Conservation (phyloP, 176 grass and related monocot species). For the Phoenix dactylifera region DNA sequence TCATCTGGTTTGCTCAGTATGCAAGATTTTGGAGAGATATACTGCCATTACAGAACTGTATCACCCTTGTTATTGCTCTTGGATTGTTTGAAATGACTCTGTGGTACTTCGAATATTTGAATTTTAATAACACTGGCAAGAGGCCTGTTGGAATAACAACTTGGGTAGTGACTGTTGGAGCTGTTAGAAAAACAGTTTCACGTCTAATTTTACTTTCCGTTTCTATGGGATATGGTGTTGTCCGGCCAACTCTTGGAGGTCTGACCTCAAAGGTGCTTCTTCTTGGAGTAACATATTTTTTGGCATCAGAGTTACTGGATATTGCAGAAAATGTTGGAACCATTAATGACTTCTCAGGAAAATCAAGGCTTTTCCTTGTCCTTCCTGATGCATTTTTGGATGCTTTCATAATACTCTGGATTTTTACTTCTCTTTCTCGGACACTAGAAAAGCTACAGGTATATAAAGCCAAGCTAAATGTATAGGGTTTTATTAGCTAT, state of each 20-base stretch:
- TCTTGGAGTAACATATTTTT: conserved; percentile 94
- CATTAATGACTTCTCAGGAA: conserved; percentile 96
- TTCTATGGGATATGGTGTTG: conserved; percentile 98
- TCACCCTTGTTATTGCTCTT: conserved; percentile 85
- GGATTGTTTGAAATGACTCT: conserved; percentile 96
- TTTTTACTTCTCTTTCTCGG: conserved; percentile 93
- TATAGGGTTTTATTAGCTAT: background rate
- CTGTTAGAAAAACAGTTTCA: conserved; percentile 88
- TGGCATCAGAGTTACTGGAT: conserved; percentile 78
- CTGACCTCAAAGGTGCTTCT: conserved; percentile 93
- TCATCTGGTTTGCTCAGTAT: conserved; percentile 86
- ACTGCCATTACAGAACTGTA: conserved; percentile 93
- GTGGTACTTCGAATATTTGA: conserved; percentile 97
- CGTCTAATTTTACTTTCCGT: conserved; percentile 87
- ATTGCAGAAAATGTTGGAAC: conserved; percentile 95
- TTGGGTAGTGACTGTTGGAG: conserved; percentile 96
- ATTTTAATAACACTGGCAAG: conserved; percentile 81
- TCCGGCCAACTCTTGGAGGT: conserved; percentile 87
- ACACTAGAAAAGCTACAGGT: conserved; percentile 97
- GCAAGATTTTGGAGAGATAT: conserved; percentile 95
- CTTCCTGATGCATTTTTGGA: conserved; percentile 95
- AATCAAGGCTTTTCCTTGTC: conserved; percentile 85
- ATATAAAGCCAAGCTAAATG: background rate
- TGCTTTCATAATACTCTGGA: conserved; percentile 98
- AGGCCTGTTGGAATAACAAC: conserved; percentile 89